Evolutionary conservation across 176 grass and related monocot genomes (phyloP).

Genomic region (Poa annua): DNA sequence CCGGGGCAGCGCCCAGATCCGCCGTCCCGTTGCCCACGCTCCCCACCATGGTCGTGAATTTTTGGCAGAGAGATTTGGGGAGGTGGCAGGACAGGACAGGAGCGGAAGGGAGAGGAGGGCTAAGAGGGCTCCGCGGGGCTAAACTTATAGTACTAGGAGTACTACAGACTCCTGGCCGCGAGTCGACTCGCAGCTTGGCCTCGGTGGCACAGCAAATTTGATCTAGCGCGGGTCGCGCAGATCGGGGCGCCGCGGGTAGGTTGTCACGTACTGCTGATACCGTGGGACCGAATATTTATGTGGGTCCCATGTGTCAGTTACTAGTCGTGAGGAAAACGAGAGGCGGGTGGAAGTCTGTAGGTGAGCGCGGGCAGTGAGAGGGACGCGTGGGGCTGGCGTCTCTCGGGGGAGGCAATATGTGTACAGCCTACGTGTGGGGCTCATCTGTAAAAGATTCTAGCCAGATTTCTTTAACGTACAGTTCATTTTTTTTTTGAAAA

Average conservation of each 20-base stretch:
- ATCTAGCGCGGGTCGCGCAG: neutral
- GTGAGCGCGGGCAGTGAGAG: neutral
- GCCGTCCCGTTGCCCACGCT: slow-evolving; percentile 61
- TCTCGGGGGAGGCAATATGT: neutral
- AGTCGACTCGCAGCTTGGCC: neutral
- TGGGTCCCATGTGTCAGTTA: neutral
- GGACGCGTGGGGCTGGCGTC: neutral
- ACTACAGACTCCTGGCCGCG: neutral
- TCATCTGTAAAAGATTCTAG: neutral
- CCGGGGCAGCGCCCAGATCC: slow-evolving; percentile 38
- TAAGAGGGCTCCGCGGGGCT: slow-evolving; percentile 36
- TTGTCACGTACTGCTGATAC: neutral
- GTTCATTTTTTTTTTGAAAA: neutral
- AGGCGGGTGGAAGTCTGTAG: neutral
- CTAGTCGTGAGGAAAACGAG: accelerated
- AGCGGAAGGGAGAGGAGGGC: neutral
- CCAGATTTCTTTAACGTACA: neutral
- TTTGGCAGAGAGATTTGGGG: slow-evolving; percentile 42
- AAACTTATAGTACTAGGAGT: too few species aligned
- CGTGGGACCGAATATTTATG: accelerated
- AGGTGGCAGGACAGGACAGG: neutral
- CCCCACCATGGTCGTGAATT: slow-evolving; percentile 60
- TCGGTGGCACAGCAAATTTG: neutral
- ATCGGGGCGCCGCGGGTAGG: slow-evolving; percentile 24
- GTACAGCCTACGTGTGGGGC: neutral